phyloP scores from a whole-genome alignment of 2,329 filamentous ascomycete genomes.

The Colletotrichum simmondsii region DNA sequence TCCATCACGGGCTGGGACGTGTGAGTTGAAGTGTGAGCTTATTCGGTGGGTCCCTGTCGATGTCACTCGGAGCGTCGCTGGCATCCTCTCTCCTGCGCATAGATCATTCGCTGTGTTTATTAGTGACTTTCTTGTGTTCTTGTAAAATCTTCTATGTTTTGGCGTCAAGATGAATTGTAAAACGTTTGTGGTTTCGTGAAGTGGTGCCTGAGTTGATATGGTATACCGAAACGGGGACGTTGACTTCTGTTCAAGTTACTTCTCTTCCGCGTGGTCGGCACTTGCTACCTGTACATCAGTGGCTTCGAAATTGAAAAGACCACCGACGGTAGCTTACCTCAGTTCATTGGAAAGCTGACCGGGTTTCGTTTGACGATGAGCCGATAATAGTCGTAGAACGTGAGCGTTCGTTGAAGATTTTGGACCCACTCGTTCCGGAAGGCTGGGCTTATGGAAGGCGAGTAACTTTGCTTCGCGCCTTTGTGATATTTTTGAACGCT shows the following conservation, averaged over 20 bases:
- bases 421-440: background rate
- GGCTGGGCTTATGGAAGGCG: background rate
- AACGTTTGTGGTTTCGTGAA: background rate
- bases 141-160: no score
- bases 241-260: background rate
- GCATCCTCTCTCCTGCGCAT: background rate
- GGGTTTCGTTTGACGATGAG: background rate
- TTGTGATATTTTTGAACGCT: background rate
- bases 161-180: no score
- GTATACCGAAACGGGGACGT: background rate
- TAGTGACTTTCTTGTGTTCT: no score
- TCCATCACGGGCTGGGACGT: background rate
- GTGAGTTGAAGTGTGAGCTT: background rate
- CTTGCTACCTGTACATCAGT: background rate
- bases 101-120: background rate
- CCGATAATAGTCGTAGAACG: background rate
- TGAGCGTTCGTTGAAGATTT: background rate
- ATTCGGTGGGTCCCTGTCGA: background rate
- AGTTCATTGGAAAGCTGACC: background rate
- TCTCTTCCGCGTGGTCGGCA: background rate
- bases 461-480: background rate
- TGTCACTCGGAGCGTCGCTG: background rate
- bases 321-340: background rate
- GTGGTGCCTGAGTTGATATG: background rate
- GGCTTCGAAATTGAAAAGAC: no score